A percentile compares a stretch with the other conserved stretches of the same genome.
phyloP scores from a whole-genome alignment of 805 yeast species.

The Pichia ethanolica region DNA sequence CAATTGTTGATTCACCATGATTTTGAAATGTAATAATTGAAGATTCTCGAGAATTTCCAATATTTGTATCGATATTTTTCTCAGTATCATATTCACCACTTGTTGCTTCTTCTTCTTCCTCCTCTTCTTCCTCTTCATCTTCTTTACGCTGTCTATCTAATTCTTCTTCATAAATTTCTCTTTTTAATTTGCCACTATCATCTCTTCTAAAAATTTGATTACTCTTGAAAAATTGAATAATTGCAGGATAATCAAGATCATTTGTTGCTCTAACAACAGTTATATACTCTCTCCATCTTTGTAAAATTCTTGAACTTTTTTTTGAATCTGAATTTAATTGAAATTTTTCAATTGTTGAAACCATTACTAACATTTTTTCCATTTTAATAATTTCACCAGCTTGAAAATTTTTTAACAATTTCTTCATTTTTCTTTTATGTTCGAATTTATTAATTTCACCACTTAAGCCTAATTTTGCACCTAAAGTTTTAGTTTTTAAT shows the following conservation, averaged over 20 bases:
- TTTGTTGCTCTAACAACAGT: slow-evolving; percentile 66
- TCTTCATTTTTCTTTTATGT: slow-evolving; percentile 18
- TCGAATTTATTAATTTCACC: slow-evolving; percentile 10
- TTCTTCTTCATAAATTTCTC: slow-evolving; percentile 1
- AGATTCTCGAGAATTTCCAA: too few relatives aligned
- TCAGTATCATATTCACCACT: background rate
- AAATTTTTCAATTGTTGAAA: slow-evolving; percentile 33
- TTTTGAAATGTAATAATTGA: too few relatives aligned
- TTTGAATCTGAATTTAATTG: slow-evolving; percentile 20
- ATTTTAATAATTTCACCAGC: slow-evolving; percentile 59
- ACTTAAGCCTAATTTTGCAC: slow-evolving; percentile 9
- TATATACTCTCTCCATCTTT: slow-evolving; percentile 74
- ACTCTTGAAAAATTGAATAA: slow-evolving; percentile 54
- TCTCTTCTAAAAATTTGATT: slow-evolving; percentile 29
- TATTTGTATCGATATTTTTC: background rate
- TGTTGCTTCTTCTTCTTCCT: background rate
- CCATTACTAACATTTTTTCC: slow-evolving; percentile 58
- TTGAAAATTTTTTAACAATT: slow-evolving; percentile 28
- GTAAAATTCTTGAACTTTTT: slow-evolving; percentile 40
- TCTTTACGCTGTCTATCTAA: background rate
- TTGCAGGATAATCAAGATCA: slow-evolving; percentile 41
- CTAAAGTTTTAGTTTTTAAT: slow-evolving; percentile 6
- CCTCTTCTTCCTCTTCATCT: background rate
- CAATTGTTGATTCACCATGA: background rate
- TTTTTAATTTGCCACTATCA: background rate